A percentile compares a stretch with the other conserved stretches of the same genome.
These are phyloP conservation scores for Scenedesmus sp. DNA, from an alignment of 163 green algal genomes.

Conservation along the genomic window DNA sequence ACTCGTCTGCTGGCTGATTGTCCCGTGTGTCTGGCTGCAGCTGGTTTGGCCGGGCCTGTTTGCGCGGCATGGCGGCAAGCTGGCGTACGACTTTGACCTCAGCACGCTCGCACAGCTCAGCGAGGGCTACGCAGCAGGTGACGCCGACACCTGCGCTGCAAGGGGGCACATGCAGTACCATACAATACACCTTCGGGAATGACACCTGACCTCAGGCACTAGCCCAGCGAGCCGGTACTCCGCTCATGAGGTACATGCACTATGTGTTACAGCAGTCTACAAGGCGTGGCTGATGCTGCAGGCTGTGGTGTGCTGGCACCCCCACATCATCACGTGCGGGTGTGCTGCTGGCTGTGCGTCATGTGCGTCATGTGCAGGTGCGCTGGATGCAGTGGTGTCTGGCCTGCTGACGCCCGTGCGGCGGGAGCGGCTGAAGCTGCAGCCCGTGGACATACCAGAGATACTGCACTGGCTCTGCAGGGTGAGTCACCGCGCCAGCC, in stretches of 20 bases:
- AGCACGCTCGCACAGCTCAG: slow-evolving; percentile 82
- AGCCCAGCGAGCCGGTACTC: too few species aligned
- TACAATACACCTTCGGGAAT: too few species aligned
- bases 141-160: too few species aligned
- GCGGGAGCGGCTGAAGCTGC: slow-evolving; percentile 62
- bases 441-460: slow-evolving; percentile 74
- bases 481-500: slow-evolving; percentile 33
- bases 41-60: slow-evolving; percentile 82
- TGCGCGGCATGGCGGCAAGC: slow-evolving; percentile 67
- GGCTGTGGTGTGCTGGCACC: too few species aligned
- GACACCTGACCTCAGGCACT: too few species aligned
- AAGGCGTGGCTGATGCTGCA: too few species aligned
- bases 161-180: too few species aligned
- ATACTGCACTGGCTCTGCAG: slow-evolving; percentile 81
- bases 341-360: not conserved
- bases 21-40: slow-evolving; percentile 47
- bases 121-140: slow-evolving; percentile 75
- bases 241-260: too few species aligned
- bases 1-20: not conserved
- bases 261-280: too few species aligned
- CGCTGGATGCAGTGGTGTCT: slow-evolving; percentile 77
- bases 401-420: slow-evolving; percentile 78
- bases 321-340: too few species aligned
- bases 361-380: slow-evolving; percentile 47
- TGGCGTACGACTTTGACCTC: slow-evolving; percentile 82